phyloP scores from a whole-genome alignment of 139 green algal genomes.

The Dunaliella sp. region DNA sequence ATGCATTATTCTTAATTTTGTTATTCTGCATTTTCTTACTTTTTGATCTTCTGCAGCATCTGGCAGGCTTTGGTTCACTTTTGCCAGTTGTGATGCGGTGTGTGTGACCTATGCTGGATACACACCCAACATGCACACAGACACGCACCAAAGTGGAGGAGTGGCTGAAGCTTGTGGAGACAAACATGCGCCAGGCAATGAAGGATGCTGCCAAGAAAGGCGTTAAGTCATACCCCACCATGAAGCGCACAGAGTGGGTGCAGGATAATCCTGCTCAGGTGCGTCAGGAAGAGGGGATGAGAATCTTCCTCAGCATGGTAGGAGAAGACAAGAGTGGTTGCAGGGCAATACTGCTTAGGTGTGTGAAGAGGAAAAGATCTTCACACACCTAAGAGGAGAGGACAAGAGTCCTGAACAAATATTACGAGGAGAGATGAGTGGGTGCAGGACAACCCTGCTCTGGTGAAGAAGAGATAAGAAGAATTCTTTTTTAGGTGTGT shows the following conservation, averaged over 20 bases:
- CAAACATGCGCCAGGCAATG: slow-evolving; percentile 55
- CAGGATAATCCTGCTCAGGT: slow-evolving; percentile 51
- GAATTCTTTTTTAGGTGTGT: too few relatives aligned
- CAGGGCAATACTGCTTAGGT: slow-evolving; percentile 50
- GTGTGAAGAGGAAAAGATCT: too few relatives aligned
- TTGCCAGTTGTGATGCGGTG: neutral
- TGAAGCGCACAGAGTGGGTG: slow-evolving; percentile 48
- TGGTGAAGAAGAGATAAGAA: too few relatives aligned
- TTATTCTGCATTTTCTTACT: too few relatives aligned
- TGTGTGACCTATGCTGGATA: neutral
- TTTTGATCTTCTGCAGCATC: too few relatives aligned
- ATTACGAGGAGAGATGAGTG: too few relatives aligned
- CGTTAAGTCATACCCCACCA: slow-evolving; percentile 43
- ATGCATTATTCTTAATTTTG: too few relatives aligned
- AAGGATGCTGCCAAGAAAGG: slow-evolving; percentile 42
- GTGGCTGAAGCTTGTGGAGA: slow-evolving; percentile 69
- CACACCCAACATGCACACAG: slow-evolving; percentile 17
- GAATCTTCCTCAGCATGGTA: too few relatives aligned
- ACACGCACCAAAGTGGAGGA: slow-evolving; percentile 69
- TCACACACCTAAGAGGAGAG: too few relatives aligned
- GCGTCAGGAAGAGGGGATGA: too few relatives aligned
- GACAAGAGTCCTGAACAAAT: too few relatives aligned
- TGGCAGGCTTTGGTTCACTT: too few relatives aligned
- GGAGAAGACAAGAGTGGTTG: slow-evolving; percentile 66
- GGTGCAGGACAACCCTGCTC: slow-evolving; percentile 61